A percentile compares a stretch with the other conserved stretches of the same genome.
Conservation (phyloP, 805 yeast species). For the Kluyveromyces dobzhanskii region DNA sequence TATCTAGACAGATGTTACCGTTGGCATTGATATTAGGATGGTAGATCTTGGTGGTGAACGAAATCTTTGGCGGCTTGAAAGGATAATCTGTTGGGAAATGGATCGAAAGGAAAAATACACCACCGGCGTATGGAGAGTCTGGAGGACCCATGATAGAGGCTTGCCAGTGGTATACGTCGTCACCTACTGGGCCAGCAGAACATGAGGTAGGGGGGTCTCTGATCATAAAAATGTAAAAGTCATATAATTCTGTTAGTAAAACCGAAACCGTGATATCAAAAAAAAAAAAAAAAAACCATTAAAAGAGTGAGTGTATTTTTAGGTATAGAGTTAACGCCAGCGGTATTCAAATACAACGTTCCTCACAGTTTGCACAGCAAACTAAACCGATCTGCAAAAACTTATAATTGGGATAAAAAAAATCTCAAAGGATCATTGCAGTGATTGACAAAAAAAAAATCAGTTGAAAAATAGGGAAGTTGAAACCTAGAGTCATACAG, state of each 20-base stretch:
- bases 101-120: slow-evolving; percentile 91
- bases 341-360: too few species aligned
- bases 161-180: slow-evolving; percentile 98
- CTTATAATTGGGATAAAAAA: too few species aligned
- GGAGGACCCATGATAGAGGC: slow-evolving; percentile 99
- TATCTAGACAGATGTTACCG: slow-evolving; percentile 95
- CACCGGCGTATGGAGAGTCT: slow-evolving; percentile 84
- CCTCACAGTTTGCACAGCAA: too few species aligned
- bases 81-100: slow-evolving; percentile 99
- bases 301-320: too few species aligned
- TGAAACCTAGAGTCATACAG: too few species aligned
- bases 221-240: slow-evolving; percentile 2
- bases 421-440: too few species aligned
- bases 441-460: too few species aligned
- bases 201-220: slow-evolving; percentile 99
- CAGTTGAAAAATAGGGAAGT: too few species aligned
- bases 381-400: too few species aligned
- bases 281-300: not conserved
- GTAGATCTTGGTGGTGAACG: slow-evolving; percentile 90
- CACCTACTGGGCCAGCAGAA: slow-evolving; percentile 98
- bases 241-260: slow-evolving; percentile 17
- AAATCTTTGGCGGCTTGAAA: slow-evolving; percentile 93
- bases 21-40: slow-evolving; percentile 95
- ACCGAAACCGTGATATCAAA: not conserved
- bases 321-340: too few species aligned